These are phyloP conservation scores for Mortierella sp. DNA, from an alignment of 371 early-diverging fungal genomes.

Conservation along the genomic window DNA sequence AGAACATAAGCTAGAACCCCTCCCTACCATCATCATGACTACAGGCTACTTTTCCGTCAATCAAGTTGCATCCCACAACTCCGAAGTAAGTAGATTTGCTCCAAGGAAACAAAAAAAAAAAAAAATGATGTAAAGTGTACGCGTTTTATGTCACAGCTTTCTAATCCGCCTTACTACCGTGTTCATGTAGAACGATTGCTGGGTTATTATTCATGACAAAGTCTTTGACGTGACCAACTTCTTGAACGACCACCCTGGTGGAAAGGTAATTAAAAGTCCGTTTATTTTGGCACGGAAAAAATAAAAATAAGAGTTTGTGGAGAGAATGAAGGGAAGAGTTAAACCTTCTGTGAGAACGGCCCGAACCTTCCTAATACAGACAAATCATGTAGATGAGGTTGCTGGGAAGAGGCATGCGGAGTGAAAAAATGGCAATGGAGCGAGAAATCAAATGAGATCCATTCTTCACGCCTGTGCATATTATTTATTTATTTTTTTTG, in stretches of 20 bases:
- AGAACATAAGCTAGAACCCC: conserved; percentile 19
- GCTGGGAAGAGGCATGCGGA: background rate
- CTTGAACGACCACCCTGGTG: conserved; percentile 92
- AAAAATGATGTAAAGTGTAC: background rate
- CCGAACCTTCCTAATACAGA: background rate
- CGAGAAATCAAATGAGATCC: background rate
- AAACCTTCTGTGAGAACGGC: background rate
- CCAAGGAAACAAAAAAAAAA: background rate
- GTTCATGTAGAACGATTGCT: conserved; percentile 75
- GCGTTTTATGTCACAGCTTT: too few species aligned
- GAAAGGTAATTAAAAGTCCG: conserved; percentile 59
- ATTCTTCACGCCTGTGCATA: too few species aligned
- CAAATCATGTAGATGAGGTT: background rate
- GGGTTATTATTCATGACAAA: conserved; percentile 91
- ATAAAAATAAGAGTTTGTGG: conserved; percentile 8
- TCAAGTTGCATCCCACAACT: conserved; percentile 47
- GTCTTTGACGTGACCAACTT: conserved; percentile 92
- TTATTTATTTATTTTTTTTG: background rate
- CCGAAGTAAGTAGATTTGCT: conserved; percentile 27
- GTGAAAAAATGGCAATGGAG: background rate
- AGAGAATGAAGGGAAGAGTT: background rate
- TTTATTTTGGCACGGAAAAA: conserved; percentile 6
- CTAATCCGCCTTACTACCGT: too few species aligned
- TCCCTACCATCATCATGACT: conserved; percentile 28
- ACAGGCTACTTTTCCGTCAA: conserved; percentile 35